Evolutionary conservation across 345 rosid genomes (phyloP).

Genomic region (Carallia brachiata): DNA sequence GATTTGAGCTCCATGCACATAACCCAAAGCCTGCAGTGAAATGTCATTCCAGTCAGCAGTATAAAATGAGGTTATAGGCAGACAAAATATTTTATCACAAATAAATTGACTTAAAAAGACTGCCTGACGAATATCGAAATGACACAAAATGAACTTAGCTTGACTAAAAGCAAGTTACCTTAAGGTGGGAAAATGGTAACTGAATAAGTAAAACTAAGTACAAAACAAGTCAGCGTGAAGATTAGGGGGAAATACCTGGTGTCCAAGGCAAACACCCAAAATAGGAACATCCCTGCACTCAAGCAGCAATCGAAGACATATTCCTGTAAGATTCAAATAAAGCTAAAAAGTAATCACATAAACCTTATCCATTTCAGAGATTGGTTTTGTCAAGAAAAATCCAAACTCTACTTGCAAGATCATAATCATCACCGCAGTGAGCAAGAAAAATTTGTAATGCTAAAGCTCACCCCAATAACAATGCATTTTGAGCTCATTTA

Average conservation of each 20-base stretch:
- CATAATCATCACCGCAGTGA: background rate
- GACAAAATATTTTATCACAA: background rate
- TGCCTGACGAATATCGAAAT: background rate
- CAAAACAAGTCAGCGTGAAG: background rate
- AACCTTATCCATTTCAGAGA: conserved; percentile 10
- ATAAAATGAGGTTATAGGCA: background rate
- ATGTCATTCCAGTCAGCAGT: conserved; percentile 16
- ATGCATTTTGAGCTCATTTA: background rate
- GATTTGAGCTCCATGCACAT: conserved; percentile 80
- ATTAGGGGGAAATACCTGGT: conserved; percentile 56
- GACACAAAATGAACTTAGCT: background rate
- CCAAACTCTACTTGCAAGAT: conserved; percentile 7
- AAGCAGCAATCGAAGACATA: conserved; percentile 76
- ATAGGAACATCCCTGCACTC: conserved; percentile 86
- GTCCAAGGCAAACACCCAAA: conserved; percentile 93
- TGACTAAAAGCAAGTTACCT: background rate
- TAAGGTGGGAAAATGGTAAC: background rate
- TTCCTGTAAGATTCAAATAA: conserved; percentile 52
- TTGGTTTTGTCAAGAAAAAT: background rate
- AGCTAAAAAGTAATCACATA: conserved; percentile 19
- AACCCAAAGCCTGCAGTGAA: conserved; percentile 78
- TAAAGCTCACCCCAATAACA: too few relatives aligned
- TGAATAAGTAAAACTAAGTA: background rate
- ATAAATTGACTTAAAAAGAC: background rate
- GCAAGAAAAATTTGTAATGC: too few relatives aligned